phyloP scores from a whole-genome alignment of 139 green algal genomes.

The Tetradesmus obliquus region DNA sequence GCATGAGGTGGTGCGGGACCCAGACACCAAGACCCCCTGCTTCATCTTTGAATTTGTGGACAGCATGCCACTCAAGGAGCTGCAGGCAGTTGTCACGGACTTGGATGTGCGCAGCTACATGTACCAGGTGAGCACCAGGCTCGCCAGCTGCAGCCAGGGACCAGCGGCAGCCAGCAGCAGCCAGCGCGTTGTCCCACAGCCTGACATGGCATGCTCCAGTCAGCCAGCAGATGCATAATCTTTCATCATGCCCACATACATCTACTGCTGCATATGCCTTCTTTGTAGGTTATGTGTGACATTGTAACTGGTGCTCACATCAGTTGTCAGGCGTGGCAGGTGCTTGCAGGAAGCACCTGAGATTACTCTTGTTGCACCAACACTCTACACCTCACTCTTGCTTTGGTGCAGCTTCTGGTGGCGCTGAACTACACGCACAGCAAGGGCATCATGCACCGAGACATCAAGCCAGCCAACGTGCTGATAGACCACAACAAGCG shows the following conservation, averaged over 20 bases:
- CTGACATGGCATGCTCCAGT: neutral
- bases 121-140: conserved; percentile 56
- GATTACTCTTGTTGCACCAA: neutral
- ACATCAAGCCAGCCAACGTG: conserved; percentile 91
- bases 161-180: conserved; percentile 8
- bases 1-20: conserved; percentile 96
- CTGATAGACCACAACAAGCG: conserved; percentile 96
- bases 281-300: neutral
- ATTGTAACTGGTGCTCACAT: neutral
- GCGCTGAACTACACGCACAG: conserved; percentile 97
- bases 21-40: conserved; percentile 94
- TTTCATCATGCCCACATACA: neutral
- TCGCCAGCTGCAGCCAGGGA: conserved; percentile 43
- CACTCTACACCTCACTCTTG: neutral
- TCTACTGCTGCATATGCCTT: neutral
- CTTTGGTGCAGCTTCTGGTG: conserved; percentile 82
- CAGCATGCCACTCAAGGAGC: conserved; percentile 45
- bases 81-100: conserved; percentile 89
- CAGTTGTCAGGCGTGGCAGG: neutral
- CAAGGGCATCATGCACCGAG: conserved; percentile 92
- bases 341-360: neutral
- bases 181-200: neutral
- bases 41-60: conserved; percentile 94
- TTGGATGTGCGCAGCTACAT: conserved; percentile 98
- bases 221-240: neutral